Evolutionary conservation across 2,329 filamentous ascomycete species (phyloP), one percentile per base, ranked within the genome.

Genomic region (Endoconidiophora laricicola): DNA sequence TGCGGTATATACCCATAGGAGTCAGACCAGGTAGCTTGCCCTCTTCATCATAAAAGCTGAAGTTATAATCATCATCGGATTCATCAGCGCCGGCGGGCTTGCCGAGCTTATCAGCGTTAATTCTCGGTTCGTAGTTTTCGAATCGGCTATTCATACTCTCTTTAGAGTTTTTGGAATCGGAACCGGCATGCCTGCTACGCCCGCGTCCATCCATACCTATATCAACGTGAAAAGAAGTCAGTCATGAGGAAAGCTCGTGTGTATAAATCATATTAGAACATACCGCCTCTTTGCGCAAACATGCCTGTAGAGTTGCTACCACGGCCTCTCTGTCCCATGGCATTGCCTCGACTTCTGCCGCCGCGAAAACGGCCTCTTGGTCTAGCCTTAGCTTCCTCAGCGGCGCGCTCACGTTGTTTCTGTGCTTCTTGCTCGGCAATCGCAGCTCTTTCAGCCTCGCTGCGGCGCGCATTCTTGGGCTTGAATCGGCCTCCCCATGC

Each of bases 31-130:
- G 58, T 44, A 45, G 48, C 40, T 51, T 48, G 55, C 60, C 12
- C 54, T 54, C 52, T 50, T 70, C 64, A 49, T 68, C 63, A n/a
- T 69, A 64, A 54, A 65, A 67, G 46, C 67, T 63, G 44, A 70
- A 61, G 29, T 72, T 67, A n/a, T 67, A 68, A 20, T 68, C 64
- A 44, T 70, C 60, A 33, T 72, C 68, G 18, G 67, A 67, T 26
- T 67, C 56, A 49, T 65, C 57, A 48, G 65, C 56, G 61, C 68
- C 61, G 45, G 60, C 58, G 9, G 51, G 51, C 3, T 50, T 10
- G 56, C 71, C 72, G 44, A 78, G 70, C 50, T 69, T 66, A 57
- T 78, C 74, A 55, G 73, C 71, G 56, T 78, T 76, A 58, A 78
- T 71, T 60, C 74, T 63, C 33, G 66, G 56, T 54, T 76, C 70